These are phyloP conservation scores for Drechslera avenae DNA, from an alignment of 2,329 filamentous ascomycete species.

Conservation along the genomic window DNA sequence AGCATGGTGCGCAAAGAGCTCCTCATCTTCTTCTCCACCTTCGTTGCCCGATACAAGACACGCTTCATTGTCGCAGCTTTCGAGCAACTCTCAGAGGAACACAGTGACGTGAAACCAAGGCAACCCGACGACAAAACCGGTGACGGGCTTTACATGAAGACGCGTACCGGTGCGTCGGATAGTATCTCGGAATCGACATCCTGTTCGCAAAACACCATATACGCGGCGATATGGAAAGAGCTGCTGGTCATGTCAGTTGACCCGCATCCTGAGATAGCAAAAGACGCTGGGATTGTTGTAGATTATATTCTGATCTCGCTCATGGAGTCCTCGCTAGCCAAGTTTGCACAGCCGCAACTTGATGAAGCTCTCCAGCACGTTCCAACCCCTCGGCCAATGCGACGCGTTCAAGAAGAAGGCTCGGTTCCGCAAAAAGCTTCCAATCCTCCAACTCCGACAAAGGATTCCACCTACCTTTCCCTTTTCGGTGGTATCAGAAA, in stretches of 20 bases:
- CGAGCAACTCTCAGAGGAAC: slow-evolving; percentile 87
- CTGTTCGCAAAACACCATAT: slow-evolving; percentile 82
- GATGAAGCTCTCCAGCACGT: slow-evolving; percentile 65
- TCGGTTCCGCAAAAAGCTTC: slow-evolving; percentile 52
- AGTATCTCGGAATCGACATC: slow-evolving; percentile 18
- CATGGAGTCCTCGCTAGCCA: slow-evolving; percentile 75
- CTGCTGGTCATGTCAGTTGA: slow-evolving; percentile 89
- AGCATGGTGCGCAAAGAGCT: slow-evolving; percentile 93
- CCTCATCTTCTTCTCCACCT: slow-evolving; percentile 89
- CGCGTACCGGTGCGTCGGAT: slow-evolving; percentile 20
- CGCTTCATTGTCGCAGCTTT: slow-evolving; percentile 92
- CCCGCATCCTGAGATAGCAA: slow-evolving; percentile 89
- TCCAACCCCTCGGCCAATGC: slow-evolving; percentile 55
- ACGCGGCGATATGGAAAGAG: slow-evolving; percentile 93
- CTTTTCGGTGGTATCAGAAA: slow-evolving; percentile 64
- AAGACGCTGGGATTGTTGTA: slow-evolving; percentile 81
- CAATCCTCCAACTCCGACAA: slow-evolving; percentile 56
- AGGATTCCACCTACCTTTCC: slow-evolving; percentile 62
- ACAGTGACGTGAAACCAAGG: slow-evolving; percentile 36
- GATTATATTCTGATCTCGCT: slow-evolving; percentile 83
- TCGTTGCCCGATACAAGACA: slow-evolving; percentile 86
- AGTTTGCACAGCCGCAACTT: slow-evolving; percentile 72
- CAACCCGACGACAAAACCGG: slow-evolving; percentile 32
- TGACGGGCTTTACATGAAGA: slow-evolving; percentile 41
- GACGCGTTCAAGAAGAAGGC: slow-evolving; percentile 35